Evolutionary conservation across 116 monocot species (phyloP).

Genomic region (Dioscorea cayenensis): DNA sequence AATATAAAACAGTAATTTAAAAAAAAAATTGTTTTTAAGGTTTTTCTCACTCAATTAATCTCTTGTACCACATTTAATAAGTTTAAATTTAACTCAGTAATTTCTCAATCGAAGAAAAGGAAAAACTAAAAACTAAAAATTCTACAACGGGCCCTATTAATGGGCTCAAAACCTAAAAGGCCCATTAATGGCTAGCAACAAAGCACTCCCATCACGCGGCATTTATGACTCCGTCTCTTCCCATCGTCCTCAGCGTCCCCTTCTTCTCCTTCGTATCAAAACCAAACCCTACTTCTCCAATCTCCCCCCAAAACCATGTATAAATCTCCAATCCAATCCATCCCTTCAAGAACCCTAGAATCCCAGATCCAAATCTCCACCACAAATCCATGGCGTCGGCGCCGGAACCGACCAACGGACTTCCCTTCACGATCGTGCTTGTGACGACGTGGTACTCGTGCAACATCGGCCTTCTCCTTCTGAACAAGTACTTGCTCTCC

Average conservation of each 20-base stretch:
- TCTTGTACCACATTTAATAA: too few relatives aligned
- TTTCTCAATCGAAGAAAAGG: too few relatives aligned
- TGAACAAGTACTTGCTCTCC: constrained; percentile 90
- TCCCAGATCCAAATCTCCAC: not conserved
- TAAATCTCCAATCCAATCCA: not conserved
- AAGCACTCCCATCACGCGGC: not conserved
- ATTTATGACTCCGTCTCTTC: not conserved
- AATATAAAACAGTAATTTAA: too few relatives aligned
- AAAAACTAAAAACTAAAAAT: too few relatives aligned
- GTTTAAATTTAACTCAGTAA: too few relatives aligned
- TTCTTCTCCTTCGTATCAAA: not conserved
- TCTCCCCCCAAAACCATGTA: not conserved
- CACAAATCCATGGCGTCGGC: not conserved
- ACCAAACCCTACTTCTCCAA: not conserved
- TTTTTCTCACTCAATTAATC: too few relatives aligned
- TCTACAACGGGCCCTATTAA: too few relatives aligned
- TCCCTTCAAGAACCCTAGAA: not conserved
- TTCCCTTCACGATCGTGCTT: constrained; percentile 69
- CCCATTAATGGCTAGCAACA: too few relatives aligned
- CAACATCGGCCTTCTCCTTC: constrained; percentile 93
- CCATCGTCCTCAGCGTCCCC: not conserved
- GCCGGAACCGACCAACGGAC: constrained; percentile 12
- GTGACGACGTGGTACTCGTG: constrained; percentile 83
- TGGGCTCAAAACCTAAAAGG: too few relatives aligned
- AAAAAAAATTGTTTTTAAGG: too few relatives aligned